A percentile compares a stretch with the other conserved stretches of the same genome.
These are phyloP conservation scores for Clonostachys solani DNA, from an alignment of 2,329 filamentous ascomycete genomes.

Conservation along the genomic window DNA sequence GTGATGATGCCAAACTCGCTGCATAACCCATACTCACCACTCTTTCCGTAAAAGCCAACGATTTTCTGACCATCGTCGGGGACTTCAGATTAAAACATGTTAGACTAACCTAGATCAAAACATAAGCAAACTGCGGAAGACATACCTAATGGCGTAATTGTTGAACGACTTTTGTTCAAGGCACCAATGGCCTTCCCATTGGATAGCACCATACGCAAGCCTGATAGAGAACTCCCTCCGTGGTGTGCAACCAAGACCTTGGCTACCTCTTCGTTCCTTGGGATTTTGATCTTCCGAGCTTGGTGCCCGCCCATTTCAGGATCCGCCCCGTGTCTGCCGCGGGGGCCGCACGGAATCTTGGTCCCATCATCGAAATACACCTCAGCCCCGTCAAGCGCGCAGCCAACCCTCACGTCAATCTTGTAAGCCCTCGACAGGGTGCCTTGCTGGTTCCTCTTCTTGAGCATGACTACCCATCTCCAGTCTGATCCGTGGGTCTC, in stretches of 20 bases:
- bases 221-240: not conserved
- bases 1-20: constrained; percentile 44
- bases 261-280: constrained; percentile 14
- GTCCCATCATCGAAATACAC: constrained; percentile 38
- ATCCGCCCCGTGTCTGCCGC: constrained; percentile 7
- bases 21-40: constrained; percentile 14
- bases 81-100: constrained; percentile 12
- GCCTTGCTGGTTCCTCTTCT: constrained; percentile 18
- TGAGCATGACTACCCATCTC: constrained; percentile 25
- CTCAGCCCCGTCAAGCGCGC: constrained; percentile 35
- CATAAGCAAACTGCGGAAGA: not conserved
- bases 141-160: constrained; percentile 1
- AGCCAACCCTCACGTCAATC: constrained; percentile 39
- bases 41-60: constrained; percentile 40
- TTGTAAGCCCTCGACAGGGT: constrained; percentile 26
- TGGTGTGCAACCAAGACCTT: constrained; percentile 11
- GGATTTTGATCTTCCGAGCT: constrained; percentile 14
- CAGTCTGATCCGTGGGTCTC: constrained; percentile 9
- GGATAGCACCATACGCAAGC: constrained; percentile 13
- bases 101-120: not conserved
- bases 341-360: constrained; percentile 33
- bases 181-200: constrained; percentile 12
- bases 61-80: constrained; percentile 28
- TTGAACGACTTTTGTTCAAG: constrained; percentile 5
- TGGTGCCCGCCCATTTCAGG: constrained; percentile 22